phyloP scores from a whole-genome alignment of 2,329 filamentous ascomycete genomes.

The Arthrobotrys iridis region DNA sequence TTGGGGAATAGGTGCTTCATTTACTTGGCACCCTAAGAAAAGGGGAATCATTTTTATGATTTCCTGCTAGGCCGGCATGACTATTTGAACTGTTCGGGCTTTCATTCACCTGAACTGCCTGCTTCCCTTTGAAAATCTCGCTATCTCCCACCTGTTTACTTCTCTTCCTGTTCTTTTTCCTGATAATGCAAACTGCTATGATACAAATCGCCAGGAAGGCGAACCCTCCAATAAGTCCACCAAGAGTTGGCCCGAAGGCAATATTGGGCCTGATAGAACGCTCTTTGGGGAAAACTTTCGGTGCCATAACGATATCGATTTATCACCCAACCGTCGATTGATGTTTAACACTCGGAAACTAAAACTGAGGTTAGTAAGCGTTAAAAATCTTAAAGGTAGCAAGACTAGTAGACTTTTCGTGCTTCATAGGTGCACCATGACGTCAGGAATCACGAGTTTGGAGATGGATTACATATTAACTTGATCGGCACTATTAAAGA shows the following conservation, averaged over 20 bases:
- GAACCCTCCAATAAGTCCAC: conserved; percentile 38
- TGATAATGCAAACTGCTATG: conserved; percentile 5
- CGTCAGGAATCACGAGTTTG: no score
- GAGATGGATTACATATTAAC: no score
- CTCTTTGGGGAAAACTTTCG: not conserved
- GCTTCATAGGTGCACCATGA: no score
- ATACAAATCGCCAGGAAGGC: conserved; percentile 4
- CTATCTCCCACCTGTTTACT: conserved; percentile 1
- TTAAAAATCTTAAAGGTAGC: no score
- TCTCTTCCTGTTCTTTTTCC: not conserved
- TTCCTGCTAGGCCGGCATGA: not conserved
- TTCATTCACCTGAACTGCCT: not conserved
- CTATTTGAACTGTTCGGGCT: not conserved
- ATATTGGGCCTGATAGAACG: conserved; percentile 2
- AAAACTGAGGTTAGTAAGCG: no score
- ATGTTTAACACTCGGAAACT: no score
- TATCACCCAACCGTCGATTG: no score
- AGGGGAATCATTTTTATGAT: no score
- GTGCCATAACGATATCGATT: not conserved
- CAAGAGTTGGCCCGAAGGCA: conserved; percentile 5
- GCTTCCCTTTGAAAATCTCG: conserved; percentile 12
- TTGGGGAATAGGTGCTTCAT: not conserved
- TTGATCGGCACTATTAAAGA: no score
- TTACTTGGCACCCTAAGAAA: not conserved
- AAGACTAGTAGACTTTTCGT: no score